phyloP scores from a whole-genome alignment of 768 basidiomycete species.

The Tulasnella sp. region DNA sequence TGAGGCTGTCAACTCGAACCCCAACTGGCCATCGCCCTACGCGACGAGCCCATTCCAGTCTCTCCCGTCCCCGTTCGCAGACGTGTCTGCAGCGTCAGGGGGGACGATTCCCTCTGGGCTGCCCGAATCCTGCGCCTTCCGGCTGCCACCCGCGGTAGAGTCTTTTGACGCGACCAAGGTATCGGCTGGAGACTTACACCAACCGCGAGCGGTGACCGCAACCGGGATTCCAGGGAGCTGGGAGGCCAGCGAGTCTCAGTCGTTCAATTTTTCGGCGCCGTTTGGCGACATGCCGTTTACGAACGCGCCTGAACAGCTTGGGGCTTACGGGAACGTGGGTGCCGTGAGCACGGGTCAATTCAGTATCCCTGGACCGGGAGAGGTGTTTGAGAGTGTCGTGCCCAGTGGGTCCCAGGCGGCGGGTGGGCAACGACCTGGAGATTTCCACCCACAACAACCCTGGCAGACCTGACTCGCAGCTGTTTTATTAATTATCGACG shows the following conservation, averaged over 20 bases:
- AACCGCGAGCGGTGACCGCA: neutral
- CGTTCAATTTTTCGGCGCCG: neutral
- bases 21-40: neutral
- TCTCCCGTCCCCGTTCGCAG: neutral
- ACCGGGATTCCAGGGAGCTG: conserved; percentile 4
- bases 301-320: neutral
- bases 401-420: neutral
- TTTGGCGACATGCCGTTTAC: neutral
- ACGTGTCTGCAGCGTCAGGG: neutral
- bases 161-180: neutral
- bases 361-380: neutral
- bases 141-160: neutral
- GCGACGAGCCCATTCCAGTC: neutral
- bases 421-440: no score
- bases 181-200: neutral
- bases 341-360: neutral
- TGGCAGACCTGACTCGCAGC: no score
- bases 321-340: neutral
- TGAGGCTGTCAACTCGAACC: neutral
- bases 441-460: no score
- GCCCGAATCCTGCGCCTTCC: neutral
- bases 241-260: neutral
- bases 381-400: conserved; percentile 1
- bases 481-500: no score
- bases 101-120: neutral